Conservation (phyloP, 2,329 filamentous ascomycete genomes). For the Nakataea oryzae region DNA sequence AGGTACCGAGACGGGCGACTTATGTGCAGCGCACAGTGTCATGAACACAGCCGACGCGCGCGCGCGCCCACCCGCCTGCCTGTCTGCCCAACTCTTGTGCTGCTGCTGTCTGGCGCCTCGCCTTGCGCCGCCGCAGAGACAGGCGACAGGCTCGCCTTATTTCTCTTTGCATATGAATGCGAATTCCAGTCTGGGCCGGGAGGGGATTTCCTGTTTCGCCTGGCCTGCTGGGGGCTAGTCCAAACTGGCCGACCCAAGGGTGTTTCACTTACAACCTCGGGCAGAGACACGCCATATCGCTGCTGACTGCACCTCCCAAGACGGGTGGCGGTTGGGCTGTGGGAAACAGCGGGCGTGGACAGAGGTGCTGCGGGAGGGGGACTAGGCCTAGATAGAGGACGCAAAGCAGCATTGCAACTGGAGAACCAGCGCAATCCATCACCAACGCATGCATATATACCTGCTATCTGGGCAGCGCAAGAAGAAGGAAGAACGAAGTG, state of each 20-base stretch:
- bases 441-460: neutral
- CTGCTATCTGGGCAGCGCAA: neutral
- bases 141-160: neutral
- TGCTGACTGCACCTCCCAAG: too few relatives aligned
- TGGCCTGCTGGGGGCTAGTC: neutral
- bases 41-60: neutral
- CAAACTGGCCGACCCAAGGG: neutral
- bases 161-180: neutral
- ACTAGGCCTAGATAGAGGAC: too few relatives aligned
- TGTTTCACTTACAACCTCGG: constrained; percentile 3
- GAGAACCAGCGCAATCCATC: neutral
- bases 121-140: neutral
- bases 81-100: neutral
- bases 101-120: neutral
- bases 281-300: neutral
- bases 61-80: too few relatives aligned
- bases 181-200: neutral
- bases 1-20: neutral
- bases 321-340: neutral
- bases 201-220: neutral
- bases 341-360: neutral
- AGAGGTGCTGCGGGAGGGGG: neutral
- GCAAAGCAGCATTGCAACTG: neutral
- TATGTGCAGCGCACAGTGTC: neutral
- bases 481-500: neutral